Conservation (phyloP, 495 filamentous ascomycete species). For the Sordaria brevicollis region DNA sequence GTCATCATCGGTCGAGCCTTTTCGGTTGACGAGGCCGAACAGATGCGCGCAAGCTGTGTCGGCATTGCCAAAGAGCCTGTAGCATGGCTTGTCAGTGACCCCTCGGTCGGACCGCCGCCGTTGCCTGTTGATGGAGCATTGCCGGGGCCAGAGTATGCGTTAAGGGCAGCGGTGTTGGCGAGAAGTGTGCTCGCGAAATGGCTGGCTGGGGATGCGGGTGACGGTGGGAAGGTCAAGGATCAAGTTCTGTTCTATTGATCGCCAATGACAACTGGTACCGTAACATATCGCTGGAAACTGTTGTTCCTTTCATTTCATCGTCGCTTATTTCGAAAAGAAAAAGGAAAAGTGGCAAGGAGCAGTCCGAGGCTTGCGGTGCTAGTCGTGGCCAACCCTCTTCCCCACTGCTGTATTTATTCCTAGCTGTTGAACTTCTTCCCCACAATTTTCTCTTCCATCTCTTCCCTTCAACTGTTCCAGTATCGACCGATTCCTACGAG, state of each 20-base stretch:
- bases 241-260: neutral
- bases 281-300: too few relatives aligned
- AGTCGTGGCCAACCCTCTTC: neutral
- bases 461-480: neutral
- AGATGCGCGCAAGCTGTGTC: neutral
- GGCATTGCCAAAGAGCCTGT: neutral
- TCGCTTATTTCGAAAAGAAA: neutral
- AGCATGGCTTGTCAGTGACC: neutral
- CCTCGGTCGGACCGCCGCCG: neutral
- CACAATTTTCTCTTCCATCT: fast-evolving
- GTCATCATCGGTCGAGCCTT: neutral
- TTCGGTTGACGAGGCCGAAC: neutral
- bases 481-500: neutral
- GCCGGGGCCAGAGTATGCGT: neutral
- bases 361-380: neutral
- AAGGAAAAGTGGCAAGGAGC: neutral
- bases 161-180: neutral
- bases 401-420: neutral
- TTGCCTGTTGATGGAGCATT: neutral
- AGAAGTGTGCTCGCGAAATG: neutral
- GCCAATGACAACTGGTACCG: too few relatives aligned
- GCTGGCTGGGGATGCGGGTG: neutral
- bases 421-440: neutral
- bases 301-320: neutral
- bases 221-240: neutral